Evolutionary conservation across 202 grass and related monocot genomes (phyloP), one percentile per base, ranked within the genome.

Genomic region (Miscanthus sacchariflorus): DNA sequence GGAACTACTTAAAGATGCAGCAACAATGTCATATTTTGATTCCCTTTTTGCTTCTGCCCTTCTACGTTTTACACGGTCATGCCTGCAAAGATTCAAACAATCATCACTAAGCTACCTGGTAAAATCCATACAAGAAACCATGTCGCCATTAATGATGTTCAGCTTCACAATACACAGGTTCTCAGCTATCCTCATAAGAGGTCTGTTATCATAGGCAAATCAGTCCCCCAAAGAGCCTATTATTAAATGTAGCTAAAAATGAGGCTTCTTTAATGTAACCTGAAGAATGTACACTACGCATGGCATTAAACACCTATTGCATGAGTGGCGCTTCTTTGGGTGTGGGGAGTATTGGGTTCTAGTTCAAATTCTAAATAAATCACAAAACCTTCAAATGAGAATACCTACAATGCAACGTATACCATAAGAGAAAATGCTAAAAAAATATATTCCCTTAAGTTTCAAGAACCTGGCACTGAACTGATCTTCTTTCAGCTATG

Each of bases 1-100:
- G 19, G 81, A 64, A 45, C 21, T 50, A 45, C 35, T 35, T 49
- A 38, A 69, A 35, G 64, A 49, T 77, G 49, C 66, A 39, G 70
- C 24, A 69, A 27, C 40, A 24, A 35, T 24, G 23, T 72, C 84
- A 3, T 40, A 45, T 50, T 90, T 70, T 30, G 49, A 70, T 56
- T 91, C 80, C 21, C 61, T 93, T 87, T 96, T 98, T 28, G 76
- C 81, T 84, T 85, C 86, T 43, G 85, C 85, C 90, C 97, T 99
- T 76, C 89, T 92, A 74, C 88, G 90, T 92, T 97, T 99, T 63
- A 99, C 90, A 45, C 93, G 91, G 68, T 97, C 91, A 75, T 93
- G 95, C 97, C 97, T 99, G 82, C 72, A 93, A 65, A 80, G 67
- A 35, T 82, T 72, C 27, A 68, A 68, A 43, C 27, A 71, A 38